These are phyloP conservation scores for Ceratocystis lukuohia DNA, from an alignment of 2,329 filamentous ascomycete genomes.

Conservation along the genomic window DNA sequence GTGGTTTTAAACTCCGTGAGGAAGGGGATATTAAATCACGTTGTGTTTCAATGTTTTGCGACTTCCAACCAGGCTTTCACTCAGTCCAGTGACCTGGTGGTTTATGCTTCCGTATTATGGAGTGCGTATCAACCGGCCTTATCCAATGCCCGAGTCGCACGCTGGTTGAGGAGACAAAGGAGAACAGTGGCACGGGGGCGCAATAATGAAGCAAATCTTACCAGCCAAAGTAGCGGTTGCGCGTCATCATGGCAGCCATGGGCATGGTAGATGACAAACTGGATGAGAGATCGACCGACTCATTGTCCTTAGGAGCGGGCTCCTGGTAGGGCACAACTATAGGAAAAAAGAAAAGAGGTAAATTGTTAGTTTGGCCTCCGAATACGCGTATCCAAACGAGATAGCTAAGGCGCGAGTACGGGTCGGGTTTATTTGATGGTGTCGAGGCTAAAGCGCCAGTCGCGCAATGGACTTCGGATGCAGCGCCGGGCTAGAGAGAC, in stretches of 20 bases:
- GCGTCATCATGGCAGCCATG: slow-evolving; percentile 90
- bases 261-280: slow-evolving; percentile 66
- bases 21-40: background rate
- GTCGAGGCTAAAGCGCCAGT: background rate
- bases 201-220: slow-evolving; percentile 26
- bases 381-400: background rate
- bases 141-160: no score
- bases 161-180: no score
- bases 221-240: slow-evolving; percentile 69
- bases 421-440: background rate
- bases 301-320: slow-evolving; percentile 47
- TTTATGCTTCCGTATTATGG: no score
- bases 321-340: slow-evolving; percentile 81
- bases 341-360: background rate
- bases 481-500: background rate
- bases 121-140: no score
- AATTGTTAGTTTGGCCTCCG: background rate
- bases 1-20: slow-evolving; percentile 12
- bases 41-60: background rate
- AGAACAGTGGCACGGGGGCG: no score
- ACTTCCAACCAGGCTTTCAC: no score
- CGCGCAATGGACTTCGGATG: background rate
- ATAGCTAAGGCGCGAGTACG: background rate
- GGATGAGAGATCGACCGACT: slow-evolving; percentile 56
- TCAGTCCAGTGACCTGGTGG: no score